These are phyloP conservation scores for Iberis amara DNA, from an alignment of 441 rosid species.

Conservation along the genomic window DNA sequence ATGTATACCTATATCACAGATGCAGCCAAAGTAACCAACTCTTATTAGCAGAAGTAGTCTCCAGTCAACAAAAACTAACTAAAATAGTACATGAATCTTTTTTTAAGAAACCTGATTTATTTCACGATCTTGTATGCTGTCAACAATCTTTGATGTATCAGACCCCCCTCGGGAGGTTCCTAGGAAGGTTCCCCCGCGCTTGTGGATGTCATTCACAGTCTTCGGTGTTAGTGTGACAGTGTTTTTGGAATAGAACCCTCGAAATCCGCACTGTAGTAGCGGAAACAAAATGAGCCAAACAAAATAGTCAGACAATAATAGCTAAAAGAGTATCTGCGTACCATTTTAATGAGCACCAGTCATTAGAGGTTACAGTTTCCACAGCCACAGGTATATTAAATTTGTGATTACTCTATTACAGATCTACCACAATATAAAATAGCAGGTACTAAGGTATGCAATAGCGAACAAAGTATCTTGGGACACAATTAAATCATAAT, in stretches of 20 bases:
- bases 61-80: constrained; percentile 6
- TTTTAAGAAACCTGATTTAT: constrained; percentile 55
- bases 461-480: constrained; percentile 2
- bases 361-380: background rate
- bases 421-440: background rate
- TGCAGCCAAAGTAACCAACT: background rate
- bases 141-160: constrained; percentile 65
- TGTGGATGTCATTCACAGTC: constrained; percentile 69
- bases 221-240: constrained; percentile 55
- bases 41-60: constrained; percentile 1
- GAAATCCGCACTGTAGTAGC: constrained; percentile 63
- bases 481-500: background rate
- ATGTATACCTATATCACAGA: constrained; percentile 52
- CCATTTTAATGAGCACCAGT: background rate
- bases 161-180: constrained; percentile 84
- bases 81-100: background rate
- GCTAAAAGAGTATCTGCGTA: background rate
- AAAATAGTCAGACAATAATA: constrained; percentile 1
- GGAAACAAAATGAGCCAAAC: constrained; percentile 13
- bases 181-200: constrained; percentile 76
- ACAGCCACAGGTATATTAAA: background rate
- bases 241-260: constrained; percentile 70
- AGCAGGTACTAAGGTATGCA: background rate
- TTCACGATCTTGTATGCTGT: constrained; percentile 74
- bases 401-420: background rate